Evolutionary conservation across 768 basidiomycete genomes (phyloP), one percentile per base, ranked within the genome.

Genomic region (Naganishia vishniacii): DNA sequence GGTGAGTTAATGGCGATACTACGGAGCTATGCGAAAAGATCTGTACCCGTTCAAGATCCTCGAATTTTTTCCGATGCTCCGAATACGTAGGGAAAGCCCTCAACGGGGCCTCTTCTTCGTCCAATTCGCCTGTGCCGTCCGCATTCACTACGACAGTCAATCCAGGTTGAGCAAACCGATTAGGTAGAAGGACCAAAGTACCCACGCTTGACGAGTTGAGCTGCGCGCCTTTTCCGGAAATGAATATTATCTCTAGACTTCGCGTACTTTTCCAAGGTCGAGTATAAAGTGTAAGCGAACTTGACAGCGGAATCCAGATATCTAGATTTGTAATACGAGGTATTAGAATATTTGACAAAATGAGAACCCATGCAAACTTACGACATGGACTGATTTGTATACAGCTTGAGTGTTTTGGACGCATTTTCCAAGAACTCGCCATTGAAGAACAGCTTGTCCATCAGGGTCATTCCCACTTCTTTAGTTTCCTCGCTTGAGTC

Each of bases 381-480:
- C 78, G 75, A 77, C 42, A 80, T 71, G 1, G 79, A 79, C 68
- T 89, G 91, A 48, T 87, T 83, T 68, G 86, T 88, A 81, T 91
- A 97, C 26, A 81, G 80, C 49, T 83, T 81, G 51, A 98, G 76
- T 61, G 88, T 86, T 26, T 88, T 86, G 46, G 92, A 80, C 0
- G 91, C 84, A 25, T 91, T 84, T 69, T 98, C 93, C 60, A 98
- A 84, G 18, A 93, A 86, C 68, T 97, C 91, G 34, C 90, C 92
- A 70, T 92, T 92, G 80, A 97, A 98, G 71, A 97, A 87, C 26
- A 99, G 80, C 75, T 95, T 90, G 67, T 91, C 85, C 70, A 91
- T 89, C 1, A 98, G 81, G 20, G 87, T 80, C 61, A 85, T 85
- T 51, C 92, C 88, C 26, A 88, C 86, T 37, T 94, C 91, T 37